Evolutionary conservation across 495 filamentous ascomycete genomes (phyloP), one percentile per base, ranked within the genome.

Genomic region (Xylaria flabelliformis): DNA sequence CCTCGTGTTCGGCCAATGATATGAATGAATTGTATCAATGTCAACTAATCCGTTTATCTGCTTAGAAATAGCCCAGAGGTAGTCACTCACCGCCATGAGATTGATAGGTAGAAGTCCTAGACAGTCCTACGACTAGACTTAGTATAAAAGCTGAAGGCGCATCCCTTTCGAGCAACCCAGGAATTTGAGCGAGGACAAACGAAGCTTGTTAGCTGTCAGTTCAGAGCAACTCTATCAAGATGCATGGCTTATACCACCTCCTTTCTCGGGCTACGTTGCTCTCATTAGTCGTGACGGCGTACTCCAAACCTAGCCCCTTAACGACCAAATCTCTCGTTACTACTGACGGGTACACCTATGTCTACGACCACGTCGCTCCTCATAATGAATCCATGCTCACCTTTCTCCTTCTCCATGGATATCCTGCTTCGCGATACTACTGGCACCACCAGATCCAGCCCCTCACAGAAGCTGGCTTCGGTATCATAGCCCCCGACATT

Each of bases 401-500:
- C 10, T 68, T 84, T 24, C 72, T 84, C 26, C 79, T 83, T 41
- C 71, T 82, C 2, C 82, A 84, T 55, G 82, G 82, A 55, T 84
- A 79, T 51, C 82, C 82, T 34, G 76, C 72, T 44, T 73, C 79
- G 24, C 67, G 73, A 10, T 78, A 80, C 69, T 80, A 84, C 72
- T 86, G 84, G 84, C 74, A 77, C n/a, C 76, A 82, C 61, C 81
- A 83, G 51, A 78, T 84, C 32, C 19, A 53, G 29, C 73, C 74
- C 66, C 80, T 85, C 58, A 12, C 24, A 4, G 44, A 32, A 6
- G 46, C 73, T 8, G 84, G 84, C 29, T 84, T 81, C 67, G 82
- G 83, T 6, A 66, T 85, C 64, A 56, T 86, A 13, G 82, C 75
- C 4, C 84, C 84, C 9, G 84, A 86, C 74, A 72, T 82, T 19